phyloP scores from a whole-genome alignment of 2,329 filamentous ascomycete species.

The Aspergillus udagawae region DNA sequence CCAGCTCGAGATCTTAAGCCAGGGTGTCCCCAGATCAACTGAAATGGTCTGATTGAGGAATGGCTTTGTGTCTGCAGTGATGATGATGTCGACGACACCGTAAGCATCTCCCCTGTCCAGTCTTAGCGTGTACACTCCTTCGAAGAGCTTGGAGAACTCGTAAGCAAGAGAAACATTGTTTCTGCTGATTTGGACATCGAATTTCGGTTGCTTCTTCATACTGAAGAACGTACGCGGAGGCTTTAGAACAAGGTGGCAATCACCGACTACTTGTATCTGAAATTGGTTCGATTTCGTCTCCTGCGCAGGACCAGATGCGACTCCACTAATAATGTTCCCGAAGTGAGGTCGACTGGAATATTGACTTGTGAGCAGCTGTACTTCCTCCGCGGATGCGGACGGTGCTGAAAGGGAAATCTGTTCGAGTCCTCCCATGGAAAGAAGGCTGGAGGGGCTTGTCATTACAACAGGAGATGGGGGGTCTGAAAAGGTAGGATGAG shows the following conservation, averaged over 20 bases:
- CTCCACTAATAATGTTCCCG: slow-evolving; percentile 22
- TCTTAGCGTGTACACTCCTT: slow-evolving; percentile 51
- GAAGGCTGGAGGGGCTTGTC: slow-evolving; percentile 17
- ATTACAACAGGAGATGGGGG: slow-evolving; percentile 12
- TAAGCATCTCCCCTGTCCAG: slow-evolving; percentile 48
- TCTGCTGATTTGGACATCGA: slow-evolving; percentile 48
- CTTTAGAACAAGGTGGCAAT: slow-evolving; percentile 51
- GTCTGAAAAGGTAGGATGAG: slow-evolving; percentile 21
- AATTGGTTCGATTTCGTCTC: slow-evolving; percentile 39
- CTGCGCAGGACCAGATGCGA: slow-evolving; percentile 17
- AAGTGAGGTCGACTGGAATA: slow-evolving; percentile 17
- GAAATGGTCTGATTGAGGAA: slow-evolving; percentile 32
- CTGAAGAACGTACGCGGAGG: slow-evolving; percentile 43
- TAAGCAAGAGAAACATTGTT: slow-evolving; percentile 39
- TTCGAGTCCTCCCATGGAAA: slow-evolving; percentile 14
- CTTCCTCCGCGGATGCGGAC: slow-evolving; percentile 15
- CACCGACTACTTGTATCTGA: slow-evolving; percentile 52
- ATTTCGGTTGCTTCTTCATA: slow-evolving; percentile 43
- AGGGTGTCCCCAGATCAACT: slow-evolving; percentile 44
- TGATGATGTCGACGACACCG: slow-evolving; percentile 47
- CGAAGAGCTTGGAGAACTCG: slow-evolving; percentile 48
- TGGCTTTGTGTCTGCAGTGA: slow-evolving; percentile 37
- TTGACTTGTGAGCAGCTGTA: slow-evolving; percentile 14
- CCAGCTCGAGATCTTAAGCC: slow-evolving; percentile 46
- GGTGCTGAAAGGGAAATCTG: slow-evolving; percentile 25